Conservation (phyloP, 2,329 filamentous ascomycete genomes). For the Ophiocordyceps robertsii region DNA sequence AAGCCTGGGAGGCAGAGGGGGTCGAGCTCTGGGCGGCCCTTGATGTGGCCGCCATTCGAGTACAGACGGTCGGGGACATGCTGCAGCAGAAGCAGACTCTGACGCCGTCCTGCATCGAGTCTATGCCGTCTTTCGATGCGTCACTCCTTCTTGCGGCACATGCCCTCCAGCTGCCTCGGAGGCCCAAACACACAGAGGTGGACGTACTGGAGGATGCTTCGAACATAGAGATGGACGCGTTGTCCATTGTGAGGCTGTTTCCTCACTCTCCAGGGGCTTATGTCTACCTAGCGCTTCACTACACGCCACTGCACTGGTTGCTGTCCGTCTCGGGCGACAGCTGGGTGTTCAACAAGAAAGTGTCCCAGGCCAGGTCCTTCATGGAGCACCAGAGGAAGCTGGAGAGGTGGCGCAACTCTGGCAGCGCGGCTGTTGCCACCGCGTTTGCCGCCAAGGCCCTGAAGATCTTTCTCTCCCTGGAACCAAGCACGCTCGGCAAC, state of each 20-base stretch:
- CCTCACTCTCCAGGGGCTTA: slow-evolving; percentile 29
- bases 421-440: slow-evolving; percentile 29
- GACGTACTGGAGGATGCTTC: slow-evolving; percentile 11
- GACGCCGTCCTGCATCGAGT: slow-evolving; percentile 20
- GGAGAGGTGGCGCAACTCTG: slow-evolving; percentile 29
- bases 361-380: slow-evolving; percentile 29
- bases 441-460: slow-evolving; percentile 39
- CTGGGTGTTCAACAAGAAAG: slow-evolving; percentile 43
- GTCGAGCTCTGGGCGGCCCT: slow-evolving; percentile 31
- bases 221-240: slow-evolving; percentile 9
- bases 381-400: slow-evolving; percentile 32
- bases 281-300: slow-evolving; percentile 42
- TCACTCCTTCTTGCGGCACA: slow-evolving; percentile 25
- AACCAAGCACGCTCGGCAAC: slow-evolving; percentile 1
- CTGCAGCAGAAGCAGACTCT: slow-evolving; percentile 21
- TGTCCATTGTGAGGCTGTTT: slow-evolving; percentile 27
- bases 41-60: slow-evolving; percentile 11
- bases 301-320: slow-evolving; percentile 44
- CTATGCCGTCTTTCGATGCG: slow-evolving; percentile 23
- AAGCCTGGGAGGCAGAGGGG: slow-evolving; percentile 35
- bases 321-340: slow-evolving; percentile 44
- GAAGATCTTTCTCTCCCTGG: slow-evolving; percentile 25
- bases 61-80: slow-evolving; percentile 12
- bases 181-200: slow-evolving; percentile 14
- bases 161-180: slow-evolving; percentile 23